phyloP scores from a whole-genome alignment of 2,329 filamentous ascomycete genomes.

The Pseudogymnoascus sp. region DNA sequence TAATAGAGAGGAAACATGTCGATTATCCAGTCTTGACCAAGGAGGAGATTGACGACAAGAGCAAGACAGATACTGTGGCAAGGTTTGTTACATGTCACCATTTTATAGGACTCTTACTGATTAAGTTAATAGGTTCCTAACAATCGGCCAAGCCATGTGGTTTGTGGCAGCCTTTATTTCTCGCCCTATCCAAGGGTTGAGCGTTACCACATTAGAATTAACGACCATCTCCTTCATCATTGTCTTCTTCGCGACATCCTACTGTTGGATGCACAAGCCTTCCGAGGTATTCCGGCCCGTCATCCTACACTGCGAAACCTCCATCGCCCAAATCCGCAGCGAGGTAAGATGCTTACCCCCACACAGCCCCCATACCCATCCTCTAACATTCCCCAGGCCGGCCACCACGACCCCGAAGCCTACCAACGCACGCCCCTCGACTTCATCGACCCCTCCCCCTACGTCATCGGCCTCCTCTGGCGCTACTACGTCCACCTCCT shows the following conservation, averaged over 20 bases:
- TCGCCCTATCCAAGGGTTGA: conserved; percentile 17
- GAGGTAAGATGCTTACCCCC: conserved; percentile 11
- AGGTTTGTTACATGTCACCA: conserved; percentile 15
- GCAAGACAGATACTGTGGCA: conserved; percentile 28
- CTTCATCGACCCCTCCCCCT: conserved; percentile 26
- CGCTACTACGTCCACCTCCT: conserved; percentile 21
- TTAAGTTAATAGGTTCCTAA: conserved; percentile 25
- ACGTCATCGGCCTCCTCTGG: conserved; percentile 18
- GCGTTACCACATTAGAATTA: conserved; percentile 23
- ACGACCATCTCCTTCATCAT: conserved; percentile 23
- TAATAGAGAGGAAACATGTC: conserved; percentile 28
- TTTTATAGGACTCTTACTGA: conserved; percentile 15
- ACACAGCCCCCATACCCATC: not conserved
- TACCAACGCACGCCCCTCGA: conserved; percentile 33
- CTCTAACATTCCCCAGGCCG: not conserved
- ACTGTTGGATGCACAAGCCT: conserved; percentile 23
- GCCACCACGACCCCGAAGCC: not conserved
- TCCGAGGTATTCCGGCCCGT: conserved; percentile 18
- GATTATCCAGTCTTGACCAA: conserved; percentile 26
- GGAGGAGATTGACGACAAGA: conserved; percentile 29
- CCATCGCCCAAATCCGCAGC: conserved; percentile 20
- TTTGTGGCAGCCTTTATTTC: conserved; percentile 20
- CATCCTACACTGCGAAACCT: conserved; percentile 12
- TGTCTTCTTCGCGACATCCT: conserved; percentile 17
- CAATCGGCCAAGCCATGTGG: conserved; percentile 24